Conservation (phyloP, 352 stramenopile species). For the Globisporangium yorkense region DNA sequence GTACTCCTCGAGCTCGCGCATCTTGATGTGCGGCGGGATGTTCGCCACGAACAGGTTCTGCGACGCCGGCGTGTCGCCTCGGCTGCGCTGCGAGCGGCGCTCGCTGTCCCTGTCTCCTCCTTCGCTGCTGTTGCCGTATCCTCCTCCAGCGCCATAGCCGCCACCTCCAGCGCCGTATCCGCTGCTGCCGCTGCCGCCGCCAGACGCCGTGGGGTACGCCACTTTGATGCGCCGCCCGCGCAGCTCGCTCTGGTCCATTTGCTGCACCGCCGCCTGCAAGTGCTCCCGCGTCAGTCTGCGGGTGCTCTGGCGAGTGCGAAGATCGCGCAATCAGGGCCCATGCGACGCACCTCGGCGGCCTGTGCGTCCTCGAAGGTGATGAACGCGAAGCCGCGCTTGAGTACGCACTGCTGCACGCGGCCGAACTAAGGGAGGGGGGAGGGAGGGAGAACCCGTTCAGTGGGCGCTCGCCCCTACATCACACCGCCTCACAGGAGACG, state of each 20-base stretch:
- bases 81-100: not conserved
- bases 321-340: not conserved
- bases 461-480: not conserved
- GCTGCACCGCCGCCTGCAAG: conserved; percentile 22
- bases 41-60: conserved; percentile 60
- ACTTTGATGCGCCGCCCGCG: conserved; percentile 36
- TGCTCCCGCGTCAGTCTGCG: not conserved
- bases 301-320: not conserved
- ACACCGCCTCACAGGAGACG: not conserved
- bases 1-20: conserved; percentile 47
- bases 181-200: not conserved
- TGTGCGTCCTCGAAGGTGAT: conserved; percentile 40
- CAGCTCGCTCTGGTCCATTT: conserved; percentile 50
- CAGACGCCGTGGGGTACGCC: conserved; percentile 25
- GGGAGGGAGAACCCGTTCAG: not conserved
- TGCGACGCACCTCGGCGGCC: conserved; percentile 28
- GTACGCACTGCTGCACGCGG: conserved; percentile 30
- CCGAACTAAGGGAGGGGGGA: conserved; percentile 30
- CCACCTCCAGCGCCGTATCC: not conserved
- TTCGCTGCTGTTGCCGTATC: conserved; percentile 1
- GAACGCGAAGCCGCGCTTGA: conserved; percentile 62
- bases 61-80: conserved; percentile 15
- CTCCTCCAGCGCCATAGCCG: too few relatives aligned
- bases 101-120: conserved; percentile 1
- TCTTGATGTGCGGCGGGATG: conserved; percentile 55